A percentile compares a stretch with the other conserved stretches of the same genome.
Conservation (phyloP, 495 filamentous ascomycete species). For the Chaetomidium leptoderma region DNA sequence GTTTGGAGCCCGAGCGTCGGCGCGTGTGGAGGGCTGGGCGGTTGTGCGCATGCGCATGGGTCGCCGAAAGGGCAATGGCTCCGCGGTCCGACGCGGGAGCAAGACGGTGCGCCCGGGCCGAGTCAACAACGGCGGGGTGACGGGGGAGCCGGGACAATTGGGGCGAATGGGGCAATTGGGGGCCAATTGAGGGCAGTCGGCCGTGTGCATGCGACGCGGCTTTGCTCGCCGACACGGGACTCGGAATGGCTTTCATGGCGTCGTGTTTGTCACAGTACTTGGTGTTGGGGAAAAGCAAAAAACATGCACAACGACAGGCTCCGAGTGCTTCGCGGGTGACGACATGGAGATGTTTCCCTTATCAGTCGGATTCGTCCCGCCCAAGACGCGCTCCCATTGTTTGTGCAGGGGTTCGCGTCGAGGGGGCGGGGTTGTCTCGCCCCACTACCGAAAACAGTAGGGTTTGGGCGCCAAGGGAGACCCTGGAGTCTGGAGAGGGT, state of each 20-base stretch:
- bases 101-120: neutral
- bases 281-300: neutral
- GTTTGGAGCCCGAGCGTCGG: neutral
- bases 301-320: neutral
- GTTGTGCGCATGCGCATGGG: no score
- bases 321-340: neutral
- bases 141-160: neutral
- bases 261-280: neutral
- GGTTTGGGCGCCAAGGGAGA: neutral
- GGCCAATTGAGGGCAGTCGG: neutral
- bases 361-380: no score
- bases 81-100: neutral
- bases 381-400: constrained; percentile 1
- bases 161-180: neutral
- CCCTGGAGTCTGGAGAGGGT: no score
- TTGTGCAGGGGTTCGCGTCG: neutral
- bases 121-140: neutral
- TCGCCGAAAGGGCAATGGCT: neutral
- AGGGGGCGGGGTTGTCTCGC: neutral
- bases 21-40: neutral
- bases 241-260: constrained; percentile 2
- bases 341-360: neutral
- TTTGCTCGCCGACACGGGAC: neutral
- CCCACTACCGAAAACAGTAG: neutral
- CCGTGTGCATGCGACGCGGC: neutral